A percentile compares a stretch with the other conserved stretches of the same genome.
phyloP scores from a whole-genome alignment of 352 stramenopile species.

The Phytopythium delawarense region DNA sequence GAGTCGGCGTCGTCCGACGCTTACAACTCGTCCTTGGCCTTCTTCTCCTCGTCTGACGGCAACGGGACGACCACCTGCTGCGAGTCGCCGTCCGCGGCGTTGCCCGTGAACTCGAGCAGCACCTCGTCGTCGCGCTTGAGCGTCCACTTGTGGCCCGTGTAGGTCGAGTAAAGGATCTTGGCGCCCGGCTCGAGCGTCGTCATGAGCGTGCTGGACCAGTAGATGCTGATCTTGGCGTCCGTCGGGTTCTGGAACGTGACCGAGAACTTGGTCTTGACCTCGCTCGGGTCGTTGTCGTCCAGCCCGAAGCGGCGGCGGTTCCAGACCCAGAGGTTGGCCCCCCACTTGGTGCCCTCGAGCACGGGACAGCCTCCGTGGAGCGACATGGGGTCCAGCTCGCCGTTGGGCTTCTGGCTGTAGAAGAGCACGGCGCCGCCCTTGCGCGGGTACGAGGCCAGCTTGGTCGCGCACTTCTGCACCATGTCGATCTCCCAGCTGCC shows the following conservation, averaged over 20 bases:
- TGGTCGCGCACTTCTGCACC: conserved; percentile 71
- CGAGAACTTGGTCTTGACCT: conserved; percentile 30
- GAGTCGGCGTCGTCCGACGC: not conserved
- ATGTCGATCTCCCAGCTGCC: conserved; percentile 74
- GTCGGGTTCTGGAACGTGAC: conserved; percentile 74
- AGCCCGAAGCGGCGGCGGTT: conserved; percentile 86
- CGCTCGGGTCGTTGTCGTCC: conserved; percentile 21
- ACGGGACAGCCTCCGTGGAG: conserved; percentile 95
- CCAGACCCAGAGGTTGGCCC: conserved; percentile 97
- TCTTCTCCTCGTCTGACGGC: conserved; percentile 11
- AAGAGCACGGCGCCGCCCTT: conserved; percentile 95
- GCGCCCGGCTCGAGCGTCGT: conserved; percentile 42
- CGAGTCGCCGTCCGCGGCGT: conserved; percentile 35
- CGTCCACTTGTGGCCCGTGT: conserved; percentile 62
- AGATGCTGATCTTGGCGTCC: conserved; percentile 41
- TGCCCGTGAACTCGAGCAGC: conserved; percentile 48
- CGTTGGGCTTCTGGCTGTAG: conserved; percentile 96
- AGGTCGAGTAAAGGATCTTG: conserved; percentile 57
- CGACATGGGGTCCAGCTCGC: conserved; percentile 79
- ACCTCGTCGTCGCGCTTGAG: conserved; percentile 49
- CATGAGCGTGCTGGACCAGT: conserved; percentile 72
- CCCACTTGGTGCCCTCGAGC: conserved; percentile 93
- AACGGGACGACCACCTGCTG: conserved; percentile 47
- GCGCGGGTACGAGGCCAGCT: conserved; percentile 69
- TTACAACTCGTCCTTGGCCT: conserved; percentile 47